Evolutionary conservation across 352 stramenopile genomes (phyloP).

Genomic region (Phytophthora nicotianae): DNA sequence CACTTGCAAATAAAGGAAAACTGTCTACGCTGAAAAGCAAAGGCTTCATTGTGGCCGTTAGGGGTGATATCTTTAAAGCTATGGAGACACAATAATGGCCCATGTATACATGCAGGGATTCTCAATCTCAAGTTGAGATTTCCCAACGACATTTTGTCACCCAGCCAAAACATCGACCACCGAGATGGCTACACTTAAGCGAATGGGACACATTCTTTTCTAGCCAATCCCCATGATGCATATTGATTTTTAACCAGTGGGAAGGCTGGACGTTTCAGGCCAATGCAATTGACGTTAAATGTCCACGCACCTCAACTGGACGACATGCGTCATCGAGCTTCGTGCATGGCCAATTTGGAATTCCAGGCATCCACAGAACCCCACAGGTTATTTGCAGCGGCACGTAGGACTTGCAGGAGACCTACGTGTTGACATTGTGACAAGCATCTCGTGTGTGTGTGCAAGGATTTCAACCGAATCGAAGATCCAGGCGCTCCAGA

Average conservation of each 20-base stretch:
- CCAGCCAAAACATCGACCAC: conserved; percentile 4
- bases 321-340: conserved; percentile 18
- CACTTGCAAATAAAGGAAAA: too few relatives aligned
- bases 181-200: conserved; percentile 17
- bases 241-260: not conserved
- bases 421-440: not conserved
- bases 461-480: conserved; percentile 1
- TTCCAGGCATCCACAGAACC: conserved; percentile 1
- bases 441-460: conserved; percentile 7
- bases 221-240: conserved; percentile 14
- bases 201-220: conserved; percentile 8
- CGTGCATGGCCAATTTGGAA: conserved; percentile 4
- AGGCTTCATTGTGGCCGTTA: not conserved
- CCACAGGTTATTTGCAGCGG: conserved; percentile 2
- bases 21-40: not conserved
- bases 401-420: not conserved
- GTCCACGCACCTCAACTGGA: conserved; percentile 17
- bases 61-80: too few relatives aligned
- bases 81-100: too few relatives aligned
- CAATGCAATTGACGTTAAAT: not conserved
- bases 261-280: not conserved
- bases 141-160: too few relatives aligned
- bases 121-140: too few relatives aligned
- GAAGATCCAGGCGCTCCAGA: conserved; percentile 5
- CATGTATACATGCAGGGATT: too few relatives aligned